Evolutionary conservation across 148 eudicot species (phyloP).

Genomic region (Polygonum maritimum): DNA sequence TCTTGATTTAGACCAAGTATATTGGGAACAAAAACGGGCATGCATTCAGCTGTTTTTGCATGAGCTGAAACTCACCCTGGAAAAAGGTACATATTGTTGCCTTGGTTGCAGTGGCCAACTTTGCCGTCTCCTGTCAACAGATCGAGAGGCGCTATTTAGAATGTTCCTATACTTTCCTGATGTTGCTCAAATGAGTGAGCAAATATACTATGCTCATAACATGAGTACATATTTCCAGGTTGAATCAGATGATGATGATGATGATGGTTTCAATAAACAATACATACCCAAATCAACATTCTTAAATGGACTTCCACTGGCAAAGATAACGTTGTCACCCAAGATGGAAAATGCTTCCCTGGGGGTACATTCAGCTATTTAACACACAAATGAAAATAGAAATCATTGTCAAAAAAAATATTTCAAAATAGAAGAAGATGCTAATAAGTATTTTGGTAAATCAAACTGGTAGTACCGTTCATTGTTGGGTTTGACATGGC

Average conservation of each 20-base stretch:
- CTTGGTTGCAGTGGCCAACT: constrained; percentile 85
- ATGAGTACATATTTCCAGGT: neutral
- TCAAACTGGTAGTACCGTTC: constrained; percentile 41
- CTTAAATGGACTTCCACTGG: constrained; percentile 93
- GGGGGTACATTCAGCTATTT: constrained; percentile 93
- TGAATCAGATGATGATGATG: neutral
- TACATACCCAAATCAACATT: constrained; percentile 80
- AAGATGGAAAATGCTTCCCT: constrained; percentile 82
- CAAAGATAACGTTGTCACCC: constrained; percentile 75
- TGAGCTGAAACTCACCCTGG: constrained; percentile 64
- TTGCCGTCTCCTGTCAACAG: constrained; percentile 58
- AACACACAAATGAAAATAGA: neutral
- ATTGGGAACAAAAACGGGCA: neutral
- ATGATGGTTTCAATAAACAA: neutral
- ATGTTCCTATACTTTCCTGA: neutral
- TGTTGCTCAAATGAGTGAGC: too few relatives aligned
- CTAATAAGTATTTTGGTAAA: neutral
- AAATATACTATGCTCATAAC: too few relatives aligned
- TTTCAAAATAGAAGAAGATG: neutral
- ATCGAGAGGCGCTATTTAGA: neutral
- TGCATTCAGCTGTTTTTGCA: neutral
- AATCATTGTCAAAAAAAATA: neutral
- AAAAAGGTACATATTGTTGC: constrained; percentile 96
- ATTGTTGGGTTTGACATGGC: constrained; percentile 97
- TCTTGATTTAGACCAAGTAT: constrained; percentile 5